Evolutionary conservation across 140 eudicot genomes (phyloP).

Genomic region (Cichorium intybus): DNA sequence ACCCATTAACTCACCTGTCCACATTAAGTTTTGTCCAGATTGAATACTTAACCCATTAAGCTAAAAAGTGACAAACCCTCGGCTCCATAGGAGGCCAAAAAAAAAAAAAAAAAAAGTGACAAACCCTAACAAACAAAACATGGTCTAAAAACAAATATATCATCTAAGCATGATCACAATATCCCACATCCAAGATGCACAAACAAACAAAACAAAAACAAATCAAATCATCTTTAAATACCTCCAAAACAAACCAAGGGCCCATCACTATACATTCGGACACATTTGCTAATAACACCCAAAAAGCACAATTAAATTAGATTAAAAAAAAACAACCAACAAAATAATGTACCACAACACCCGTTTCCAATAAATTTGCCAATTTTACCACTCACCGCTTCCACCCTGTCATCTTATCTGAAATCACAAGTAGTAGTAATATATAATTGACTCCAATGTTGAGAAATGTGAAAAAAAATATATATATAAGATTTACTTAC

Average conservation of each 20-base stretch:
- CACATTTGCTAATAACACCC: slow-evolving; percentile 17
- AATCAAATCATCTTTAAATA: slow-evolving; percentile 16
- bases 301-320: slow-evolving; percentile 1
- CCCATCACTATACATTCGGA: slow-evolving; percentile 42
- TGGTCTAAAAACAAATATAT: too few species aligned
- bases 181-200: slow-evolving; percentile 3
- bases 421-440: slow-evolving; percentile 13
- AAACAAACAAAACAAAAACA: slow-evolving; percentile 8
- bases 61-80: too few species aligned
- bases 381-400: slow-evolving; percentile 47
- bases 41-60: too few species aligned
- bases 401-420: slow-evolving; percentile 75
- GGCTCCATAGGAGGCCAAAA: too few species aligned
- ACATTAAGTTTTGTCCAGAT: too few species aligned
- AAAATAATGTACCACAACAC: slow-evolving; percentile 29
- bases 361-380: slow-evolving; percentile 8
- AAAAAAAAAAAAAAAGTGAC: background rate
- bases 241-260: slow-evolving; percentile 21
- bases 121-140: too few species aligned
- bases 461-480: too few species aligned
- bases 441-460: background rate
- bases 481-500: slow-evolving; percentile 31
- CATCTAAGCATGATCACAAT: background rate
- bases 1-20: too few species aligned
- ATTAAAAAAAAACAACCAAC: slow-evolving; percentile 17